phyloP scores from a whole-genome alignment of 257 asterid genomes.

The Scutellaria baicalensis region DNA sequence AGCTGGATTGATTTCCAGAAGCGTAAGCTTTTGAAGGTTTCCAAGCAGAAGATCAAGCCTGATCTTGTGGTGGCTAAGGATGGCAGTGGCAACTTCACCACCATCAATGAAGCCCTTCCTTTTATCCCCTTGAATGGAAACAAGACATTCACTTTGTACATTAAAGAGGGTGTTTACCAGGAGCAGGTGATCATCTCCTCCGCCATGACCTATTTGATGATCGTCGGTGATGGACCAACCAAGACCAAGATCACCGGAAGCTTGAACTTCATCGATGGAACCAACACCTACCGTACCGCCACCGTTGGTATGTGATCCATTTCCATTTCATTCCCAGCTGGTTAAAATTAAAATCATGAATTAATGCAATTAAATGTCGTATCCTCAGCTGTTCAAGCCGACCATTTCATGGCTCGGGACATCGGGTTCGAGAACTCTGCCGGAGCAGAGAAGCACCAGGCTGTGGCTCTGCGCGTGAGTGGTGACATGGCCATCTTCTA shows the following conservation, averaged over 20 bases:
- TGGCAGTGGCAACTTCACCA: slow-evolving; percentile 49
- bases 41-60: slow-evolving; percentile 15
- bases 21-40: slow-evolving; percentile 30
- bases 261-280: slow-evolving; percentile 52
- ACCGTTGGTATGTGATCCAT: slow-evolving; percentile 41
- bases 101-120: slow-evolving; percentile 41
- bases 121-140: slow-evolving; percentile 27
- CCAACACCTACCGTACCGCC: slow-evolving; percentile 50
- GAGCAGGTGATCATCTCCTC: slow-evolving; percentile 44
- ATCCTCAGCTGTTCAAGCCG: slow-evolving; percentile 56
- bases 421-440: slow-evolving; percentile 79
- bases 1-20: slow-evolving; percentile 25
- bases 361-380: neutral
- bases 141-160: slow-evolving; percentile 31
- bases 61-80: slow-evolving; percentile 54
- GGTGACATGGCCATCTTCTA: slow-evolving; percentile 58
- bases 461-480: slow-evolving; percentile 74
- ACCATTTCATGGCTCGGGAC: slow-evolving; percentile 61
- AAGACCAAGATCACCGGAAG: slow-evolving; percentile 70
- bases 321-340: neutral
- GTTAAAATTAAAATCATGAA: neutral
- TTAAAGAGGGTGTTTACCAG: slow-evolving; percentile 57
- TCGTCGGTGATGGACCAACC: slow-evolving; percentile 74
- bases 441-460: slow-evolving; percentile 76
- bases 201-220: slow-evolving; percentile 23